phyloP scores from a whole-genome alignment of 202 grass and related monocot genomes.

The Carex sylvatica region DNA sequence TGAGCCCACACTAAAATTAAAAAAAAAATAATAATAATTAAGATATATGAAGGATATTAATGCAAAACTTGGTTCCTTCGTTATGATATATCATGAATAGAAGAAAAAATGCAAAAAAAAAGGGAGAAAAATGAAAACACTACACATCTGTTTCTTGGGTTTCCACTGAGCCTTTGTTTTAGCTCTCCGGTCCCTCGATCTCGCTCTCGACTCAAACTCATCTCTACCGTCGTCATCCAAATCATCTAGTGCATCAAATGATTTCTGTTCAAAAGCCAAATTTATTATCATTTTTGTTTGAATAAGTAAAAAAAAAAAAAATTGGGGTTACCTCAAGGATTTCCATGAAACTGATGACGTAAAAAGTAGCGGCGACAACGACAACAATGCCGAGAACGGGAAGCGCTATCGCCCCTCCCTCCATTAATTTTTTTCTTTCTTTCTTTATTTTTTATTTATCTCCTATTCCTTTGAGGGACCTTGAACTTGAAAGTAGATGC shows the following conservation, averaged over 20 bases:
- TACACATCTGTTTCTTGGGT: slow-evolving; percentile 36
- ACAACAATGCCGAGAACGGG: slow-evolving; percentile 61
- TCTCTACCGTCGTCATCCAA: slow-evolving; percentile 39
- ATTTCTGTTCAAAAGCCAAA: slow-evolving; percentile 42
- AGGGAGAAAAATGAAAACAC: not conserved
- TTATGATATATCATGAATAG: not conserved
- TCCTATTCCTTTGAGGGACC: no score
- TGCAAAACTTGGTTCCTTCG: not conserved
- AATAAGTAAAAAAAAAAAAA: not conserved
- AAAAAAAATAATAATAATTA: no score
- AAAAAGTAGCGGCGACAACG: slow-evolving; percentile 67
- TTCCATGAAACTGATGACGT: slow-evolving; percentile 82
- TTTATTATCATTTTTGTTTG: not conserved
- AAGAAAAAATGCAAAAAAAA: not conserved
- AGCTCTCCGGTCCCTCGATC: slow-evolving; percentile 51
- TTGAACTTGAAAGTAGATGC: no score
- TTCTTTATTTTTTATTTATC: not conserved
- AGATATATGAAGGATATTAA: not conserved
- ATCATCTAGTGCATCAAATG: slow-evolving; percentile 58
- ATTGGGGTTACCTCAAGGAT: slow-evolving; percentile 43
- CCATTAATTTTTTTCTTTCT: slow-evolving; percentile 26
- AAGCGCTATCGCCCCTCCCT: slow-evolving; percentile 47
- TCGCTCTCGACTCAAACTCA: slow-evolving; percentile 15
- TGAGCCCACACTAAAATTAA: no score
- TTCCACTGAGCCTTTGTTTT: slow-evolving; percentile 53